These are phyloP conservation scores for Dissoconium aciculare DNA, from an alignment of 2,329 filamentous ascomycete genomes.

Conservation along the genomic window DNA sequence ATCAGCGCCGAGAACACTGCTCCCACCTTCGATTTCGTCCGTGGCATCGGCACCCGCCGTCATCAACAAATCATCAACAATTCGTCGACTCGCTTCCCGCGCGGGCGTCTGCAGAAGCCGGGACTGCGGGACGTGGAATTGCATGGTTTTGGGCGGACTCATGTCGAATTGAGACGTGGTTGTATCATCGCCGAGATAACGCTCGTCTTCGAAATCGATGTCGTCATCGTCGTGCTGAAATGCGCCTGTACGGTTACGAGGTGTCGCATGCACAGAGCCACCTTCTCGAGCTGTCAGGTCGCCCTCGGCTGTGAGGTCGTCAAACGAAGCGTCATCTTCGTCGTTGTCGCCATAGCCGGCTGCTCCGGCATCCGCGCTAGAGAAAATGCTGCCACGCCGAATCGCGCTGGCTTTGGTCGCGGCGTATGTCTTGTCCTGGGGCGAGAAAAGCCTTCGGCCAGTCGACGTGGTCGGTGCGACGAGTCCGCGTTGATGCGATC, in stretches of 20 bases:
- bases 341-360: slow-evolving; percentile 27
- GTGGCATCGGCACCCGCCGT: slow-evolving; percentile 52
- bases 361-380: slow-evolving; percentile 3
- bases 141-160: slow-evolving; percentile 86
- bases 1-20: no score
- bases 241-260: no score
- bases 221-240: neutral
- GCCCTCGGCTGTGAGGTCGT: slow-evolving; percentile 27
- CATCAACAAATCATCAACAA: slow-evolving; percentile 64
- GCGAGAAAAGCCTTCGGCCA: slow-evolving; percentile 22
- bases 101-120: slow-evolving; percentile 70
- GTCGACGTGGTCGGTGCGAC: slow-evolving; percentile 20
- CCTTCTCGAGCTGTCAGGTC: no score
- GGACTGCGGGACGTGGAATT: slow-evolving; percentile 65
- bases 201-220: neutral
- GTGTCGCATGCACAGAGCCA: no score
- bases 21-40: slow-evolving; percentile 31
- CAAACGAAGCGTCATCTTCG: slow-evolving; percentile 37
- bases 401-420: slow-evolving; percentile 13
- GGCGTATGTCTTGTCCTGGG: slow-evolving; percentile 16
- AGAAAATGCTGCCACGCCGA: slow-evolving; percentile 14
- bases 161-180: no score
- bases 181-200: no score
- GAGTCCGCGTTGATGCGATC: slow-evolving; percentile 16
- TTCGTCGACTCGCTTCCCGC: slow-evolving; percentile 63